These are phyloP conservation scores for Eragrostis tef DNA, from an alignment of 202 grass and related monocot species.

Conservation along the genomic window DNA sequence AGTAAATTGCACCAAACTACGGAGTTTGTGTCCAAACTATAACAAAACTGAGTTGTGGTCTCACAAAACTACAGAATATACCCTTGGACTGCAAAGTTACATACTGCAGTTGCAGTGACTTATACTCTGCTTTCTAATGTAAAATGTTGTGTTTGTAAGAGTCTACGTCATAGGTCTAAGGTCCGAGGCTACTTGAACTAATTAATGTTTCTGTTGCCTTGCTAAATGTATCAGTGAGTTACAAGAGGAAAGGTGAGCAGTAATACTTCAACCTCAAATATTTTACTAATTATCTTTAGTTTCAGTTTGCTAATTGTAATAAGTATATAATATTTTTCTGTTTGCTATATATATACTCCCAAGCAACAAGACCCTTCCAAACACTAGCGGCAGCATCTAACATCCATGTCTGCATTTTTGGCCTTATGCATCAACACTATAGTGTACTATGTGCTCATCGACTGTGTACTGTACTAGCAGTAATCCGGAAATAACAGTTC, in stretches of 20 bases:
- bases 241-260: background rate
- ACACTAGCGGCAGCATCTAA: background rate
- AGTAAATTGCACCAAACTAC: too few relatives aligned
- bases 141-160: background rate
- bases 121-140: background rate
- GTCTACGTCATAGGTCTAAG: background rate
- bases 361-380: background rate
- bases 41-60: too few relatives aligned
- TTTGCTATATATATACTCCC: background rate
- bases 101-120: background rate
- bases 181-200: background rate
- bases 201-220: background rate
- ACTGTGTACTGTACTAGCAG: background rate
- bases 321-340: background rate
- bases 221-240: background rate
- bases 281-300: background rate
- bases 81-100: too few relatives aligned
- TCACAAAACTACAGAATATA: too few relatives aligned
- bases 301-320: background rate
- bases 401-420: constrained; percentile 5
- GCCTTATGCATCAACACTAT: constrained; percentile 2
- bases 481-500: background rate
- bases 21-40: too few relatives aligned
- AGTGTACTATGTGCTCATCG: background rate
- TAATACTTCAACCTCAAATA: background rate